These are phyloP conservation scores for Aspergillus sparsus DNA, from an alignment of 495 filamentous ascomycete species.

Conservation along the genomic window DNA sequence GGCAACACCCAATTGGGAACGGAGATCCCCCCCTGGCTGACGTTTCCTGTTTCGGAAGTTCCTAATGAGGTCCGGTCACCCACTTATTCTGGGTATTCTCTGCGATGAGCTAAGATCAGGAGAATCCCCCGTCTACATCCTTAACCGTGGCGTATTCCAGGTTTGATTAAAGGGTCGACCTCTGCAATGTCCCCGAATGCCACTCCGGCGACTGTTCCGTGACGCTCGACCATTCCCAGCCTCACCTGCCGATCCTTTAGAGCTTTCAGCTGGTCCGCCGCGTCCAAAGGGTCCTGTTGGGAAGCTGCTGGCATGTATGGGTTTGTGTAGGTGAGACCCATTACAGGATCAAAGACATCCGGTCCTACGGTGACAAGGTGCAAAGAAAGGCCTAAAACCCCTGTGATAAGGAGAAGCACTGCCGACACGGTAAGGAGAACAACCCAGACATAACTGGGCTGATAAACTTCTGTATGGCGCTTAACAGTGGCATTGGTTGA, in stretches of 20 bases:
- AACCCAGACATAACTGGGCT: neutral
- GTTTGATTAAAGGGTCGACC: neutral
- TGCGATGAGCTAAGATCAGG: too few relatives aligned
- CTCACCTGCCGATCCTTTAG: neutral
- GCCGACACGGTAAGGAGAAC: neutral
- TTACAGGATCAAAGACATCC: neutral
- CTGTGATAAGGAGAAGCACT: neutral
- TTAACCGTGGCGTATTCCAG: too few relatives aligned
- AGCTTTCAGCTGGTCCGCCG: neutral
- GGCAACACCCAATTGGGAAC: too few relatives aligned
- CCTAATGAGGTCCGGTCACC: too few relatives aligned
- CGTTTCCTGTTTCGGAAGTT: too few relatives aligned
- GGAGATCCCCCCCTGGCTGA: too few relatives aligned
- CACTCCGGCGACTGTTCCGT: neutral
- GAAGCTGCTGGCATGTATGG: neutral
- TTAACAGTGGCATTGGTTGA: neutral
- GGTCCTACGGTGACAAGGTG: neutral
- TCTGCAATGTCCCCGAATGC: neutral
- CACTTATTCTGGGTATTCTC: too few relatives aligned
- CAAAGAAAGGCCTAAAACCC: neutral
- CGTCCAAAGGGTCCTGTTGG: neutral
- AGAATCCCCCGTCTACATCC: too few relatives aligned
- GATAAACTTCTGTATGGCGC: neutral
- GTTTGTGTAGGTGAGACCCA: neutral
- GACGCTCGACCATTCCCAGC: neutral